Percentiles rank a stretch among this genome's conserved stretches.
phyloP scores from a whole-genome alignment of 495 filamentous ascomycete species.

The Daldinia childiae region DNA sequence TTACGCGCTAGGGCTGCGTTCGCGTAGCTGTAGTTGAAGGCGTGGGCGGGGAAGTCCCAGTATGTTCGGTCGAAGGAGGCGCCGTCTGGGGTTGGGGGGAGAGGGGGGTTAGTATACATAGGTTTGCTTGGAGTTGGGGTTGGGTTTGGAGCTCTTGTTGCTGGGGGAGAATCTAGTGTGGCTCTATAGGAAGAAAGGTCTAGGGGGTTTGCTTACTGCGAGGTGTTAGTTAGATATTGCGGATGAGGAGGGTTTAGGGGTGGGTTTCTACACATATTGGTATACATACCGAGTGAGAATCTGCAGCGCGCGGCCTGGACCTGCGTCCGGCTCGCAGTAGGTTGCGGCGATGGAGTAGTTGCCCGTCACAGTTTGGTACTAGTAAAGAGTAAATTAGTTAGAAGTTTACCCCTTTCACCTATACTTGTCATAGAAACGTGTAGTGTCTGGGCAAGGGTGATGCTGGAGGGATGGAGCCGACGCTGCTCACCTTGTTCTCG shows the following conservation, averaged over 20 bases:
- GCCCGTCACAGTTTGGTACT: constrained; percentile 35
- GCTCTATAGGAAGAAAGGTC: background rate
- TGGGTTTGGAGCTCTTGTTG: background rate
- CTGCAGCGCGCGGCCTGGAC: constrained; percentile 56
- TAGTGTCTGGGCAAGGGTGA: background rate
- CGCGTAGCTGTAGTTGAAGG: constrained; percentile 66
- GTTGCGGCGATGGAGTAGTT: constrained; percentile 58
- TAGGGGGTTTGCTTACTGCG: background rate
- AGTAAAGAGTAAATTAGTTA: background rate
- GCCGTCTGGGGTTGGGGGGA: constrained; percentile 51
- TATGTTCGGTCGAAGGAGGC: constrained; percentile 70
- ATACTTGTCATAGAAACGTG: background rate
- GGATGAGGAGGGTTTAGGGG: background rate
- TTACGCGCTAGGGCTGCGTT: constrained; percentile 58
- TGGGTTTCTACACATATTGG: background rate
- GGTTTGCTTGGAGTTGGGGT: background rate
- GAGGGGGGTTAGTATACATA: background rate
- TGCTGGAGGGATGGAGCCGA: background rate
- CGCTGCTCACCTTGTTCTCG: background rate
- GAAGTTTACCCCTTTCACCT: background rate
- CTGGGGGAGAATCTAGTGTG: no score
- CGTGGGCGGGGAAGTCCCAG: constrained; percentile 63
- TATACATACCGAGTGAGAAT: constrained; percentile 57
- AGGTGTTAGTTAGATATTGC: background rate
- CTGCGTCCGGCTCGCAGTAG: constrained; percentile 57